These are phyloP conservation scores for Lantana camara DNA, from an alignment of 257 asterid species.

Conservation along the genomic window DNA sequence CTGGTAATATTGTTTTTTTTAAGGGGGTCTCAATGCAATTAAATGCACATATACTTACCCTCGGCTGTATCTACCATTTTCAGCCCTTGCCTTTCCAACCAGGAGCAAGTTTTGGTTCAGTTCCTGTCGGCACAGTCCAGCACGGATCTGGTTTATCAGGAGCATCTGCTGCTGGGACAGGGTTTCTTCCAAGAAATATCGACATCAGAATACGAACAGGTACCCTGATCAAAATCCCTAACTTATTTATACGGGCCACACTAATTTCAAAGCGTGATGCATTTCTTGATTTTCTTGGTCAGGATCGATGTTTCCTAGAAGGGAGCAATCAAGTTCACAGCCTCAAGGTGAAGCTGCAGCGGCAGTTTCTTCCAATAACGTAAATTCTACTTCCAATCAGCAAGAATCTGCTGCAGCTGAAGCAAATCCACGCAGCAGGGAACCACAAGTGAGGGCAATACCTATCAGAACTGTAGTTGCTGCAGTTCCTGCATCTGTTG, in stretches of 20 bases:
- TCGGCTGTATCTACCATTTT: conserved; percentile 27
- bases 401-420: conserved; percentile 43
- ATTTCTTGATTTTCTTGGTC: conserved; percentile 17
- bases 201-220: conserved; percentile 98
- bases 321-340: conserved; percentile 63
- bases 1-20: too few relatives aligned
- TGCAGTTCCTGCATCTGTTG: conserved; percentile 57
- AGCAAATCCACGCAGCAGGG: conserved; percentile 46
- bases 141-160: conserved; percentile 58
- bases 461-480: conserved; percentile 65
- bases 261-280: neutral
- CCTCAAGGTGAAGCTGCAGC: conserved; percentile 58
- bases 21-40: neutral
- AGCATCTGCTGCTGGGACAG: conserved; percentile 57
- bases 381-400: conserved; percentile 44
- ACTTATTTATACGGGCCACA: neutral
- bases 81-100: conserved; percentile 90
- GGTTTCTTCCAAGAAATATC: conserved; percentile 80
- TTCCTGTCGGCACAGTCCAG: conserved; percentile 65
- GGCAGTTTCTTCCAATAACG: conserved; percentile 43
- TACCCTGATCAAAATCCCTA: conserved; percentile 33
- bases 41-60: conserved; percentile 28
- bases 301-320: conserved; percentile 74
- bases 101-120: conserved; percentile 62
- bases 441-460: conserved; percentile 55